Percentiles rank a stretch among this genome's conserved stretches.
phyloP scores from a whole-genome alignment of 345 rosid species.

The Moricandia moricandioides region DNA sequence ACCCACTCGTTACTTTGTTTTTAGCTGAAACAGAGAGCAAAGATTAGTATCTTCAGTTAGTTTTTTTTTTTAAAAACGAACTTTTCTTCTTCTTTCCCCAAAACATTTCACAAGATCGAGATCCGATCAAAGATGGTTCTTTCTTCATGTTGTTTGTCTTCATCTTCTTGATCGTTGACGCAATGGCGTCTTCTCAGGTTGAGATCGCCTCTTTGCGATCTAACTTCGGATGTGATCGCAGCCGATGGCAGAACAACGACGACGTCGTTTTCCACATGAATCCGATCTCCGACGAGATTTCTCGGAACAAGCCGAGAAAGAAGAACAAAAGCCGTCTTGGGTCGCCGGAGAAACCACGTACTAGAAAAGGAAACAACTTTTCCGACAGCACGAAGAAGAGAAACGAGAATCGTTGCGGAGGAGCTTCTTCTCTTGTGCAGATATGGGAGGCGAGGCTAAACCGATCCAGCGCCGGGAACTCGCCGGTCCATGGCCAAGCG shows the following conservation, averaged over 20 bases:
- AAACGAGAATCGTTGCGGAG: constrained; percentile 23
- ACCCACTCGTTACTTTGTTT: constrained; percentile 27
- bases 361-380: not conserved
- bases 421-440: constrained; percentile 93
- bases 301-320: not conserved
- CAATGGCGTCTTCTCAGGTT: constrained; percentile 65
- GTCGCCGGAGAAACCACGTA: constrained; percentile 23
- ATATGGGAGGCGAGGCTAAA: constrained; percentile 85
- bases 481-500: not conserved
- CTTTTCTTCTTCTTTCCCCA: not conserved
- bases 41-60: constrained; percentile 13
- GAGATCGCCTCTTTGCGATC: constrained; percentile 51
- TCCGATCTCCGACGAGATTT: constrained; percentile 34
- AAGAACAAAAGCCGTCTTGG: constrained; percentile 19
- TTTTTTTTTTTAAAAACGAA: not conserved
- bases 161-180: constrained; percentile 9
- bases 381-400: constrained; percentile 2
- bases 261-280: too few relatives aligned
- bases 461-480: constrained; percentile 36
- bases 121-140: constrained; percentile 21
- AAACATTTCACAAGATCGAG: constrained; percentile 10
- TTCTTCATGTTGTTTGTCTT: not conserved
- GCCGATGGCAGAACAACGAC: constrained; percentile 31
- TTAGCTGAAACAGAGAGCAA: constrained; percentile 10
- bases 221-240: constrained; percentile 62